phyloP scores from a whole-genome alignment of 2,329 filamentous ascomycete genomes.

The Sporothrix globosa region DNA sequence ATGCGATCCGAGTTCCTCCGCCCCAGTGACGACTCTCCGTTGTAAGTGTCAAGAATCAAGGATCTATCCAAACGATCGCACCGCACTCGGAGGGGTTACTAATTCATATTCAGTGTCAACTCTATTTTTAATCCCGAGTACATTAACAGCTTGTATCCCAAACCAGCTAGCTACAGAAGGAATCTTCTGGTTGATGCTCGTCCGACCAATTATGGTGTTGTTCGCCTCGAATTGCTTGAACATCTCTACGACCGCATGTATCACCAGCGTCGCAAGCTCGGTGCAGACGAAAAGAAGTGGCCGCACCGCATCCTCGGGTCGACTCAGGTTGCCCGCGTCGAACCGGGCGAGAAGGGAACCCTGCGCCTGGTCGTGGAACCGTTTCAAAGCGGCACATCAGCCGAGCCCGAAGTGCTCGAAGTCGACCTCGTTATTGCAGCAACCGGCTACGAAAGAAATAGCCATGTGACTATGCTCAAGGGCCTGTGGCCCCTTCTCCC shows the following conservation, averaged over 20 bases:
- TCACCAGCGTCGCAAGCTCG: slow-evolving; percentile 73
- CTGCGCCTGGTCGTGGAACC: slow-evolving; percentile 63
- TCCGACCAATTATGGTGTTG: slow-evolving; percentile 92
- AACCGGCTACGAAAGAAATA: slow-evolving; percentile 79
- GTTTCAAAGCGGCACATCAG: slow-evolving; percentile 40
- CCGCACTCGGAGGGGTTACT: not conserved
- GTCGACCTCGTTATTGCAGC: slow-evolving; percentile 84
- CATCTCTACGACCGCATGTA: slow-evolving; percentile 87
- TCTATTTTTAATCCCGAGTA: slow-evolving; percentile 92
- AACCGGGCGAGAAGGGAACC: slow-evolving; percentile 49
- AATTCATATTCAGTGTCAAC: slow-evolving; percentile 69
- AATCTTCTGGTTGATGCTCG: slow-evolving; percentile 68
- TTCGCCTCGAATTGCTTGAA: slow-evolving; percentile 87
- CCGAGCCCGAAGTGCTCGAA: slow-evolving; percentile 62
- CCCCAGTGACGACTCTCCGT: slow-evolving; percentile 93
- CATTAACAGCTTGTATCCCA: slow-evolving; percentile 74
- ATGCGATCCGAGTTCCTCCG: slow-evolving; percentile 82
- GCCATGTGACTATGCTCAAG: slow-evolving; percentile 76
- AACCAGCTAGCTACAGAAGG: slow-evolving; percentile 64
- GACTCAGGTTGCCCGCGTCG: slow-evolving; percentile 66
- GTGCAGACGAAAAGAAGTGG: slow-evolving; percentile 72
- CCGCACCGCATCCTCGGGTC: slow-evolving; percentile 77
- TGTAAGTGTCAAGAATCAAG: slow-evolving; percentile 61
- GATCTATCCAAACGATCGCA: too few relatives aligned
- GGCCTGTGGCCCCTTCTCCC: slow-evolving; percentile 69